Evolutionary conservation across 1,284 basidiomycete species (phyloP), one percentile per base, ranked within the genome.

Genomic region (Neolentinus lepideus): DNA sequence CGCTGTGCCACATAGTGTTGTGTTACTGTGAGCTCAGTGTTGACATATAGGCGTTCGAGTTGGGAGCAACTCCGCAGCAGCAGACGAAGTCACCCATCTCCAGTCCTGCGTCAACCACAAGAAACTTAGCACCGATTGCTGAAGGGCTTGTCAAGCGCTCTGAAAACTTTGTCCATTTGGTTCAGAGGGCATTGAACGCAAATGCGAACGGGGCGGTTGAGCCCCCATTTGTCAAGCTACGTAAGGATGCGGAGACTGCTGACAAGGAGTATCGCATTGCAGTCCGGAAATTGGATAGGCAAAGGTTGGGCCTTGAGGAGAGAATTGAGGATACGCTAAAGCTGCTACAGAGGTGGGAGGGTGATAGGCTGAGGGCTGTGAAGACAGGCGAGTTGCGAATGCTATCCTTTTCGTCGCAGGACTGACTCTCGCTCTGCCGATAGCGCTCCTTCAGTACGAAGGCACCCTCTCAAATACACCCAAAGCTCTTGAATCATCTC

Each of bases 401-500:
- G 36, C 31, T 14, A 47, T 33, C 38, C 21, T 56, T 56, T 33
- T 31, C 26, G 55, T 56, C 25, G 29, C 11, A 33, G 26, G 47
- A n/a, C 36, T 54, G 22, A 35, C 62, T 33, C 58, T 54, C 21
- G 52, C 24, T 59, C 24, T 8, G 22, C 25, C 8, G 60, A 21
- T 59, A 88, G 90, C 92, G 1, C 75, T 95, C 43, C 78, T 88
- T 52, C 90, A 94, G 68, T 95, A 90, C 66, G 89, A 94, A 62
- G 84, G 83, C 51, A 88, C 88, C 1, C 67, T 94, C 25, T 73
- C 80, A 12, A 86, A 84, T 63, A 70, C 93, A 4, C 86, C 87
- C 10, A 81, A 83, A 61, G 76, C 81, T 12, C 73, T 90, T 48
- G 79, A 81, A 33, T 74, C 81, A 0, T 79, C 88, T 3, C 67